Conservation (phyloP, 371 early-diverging fungal species). For the Apophysomyces sp. region DNA sequence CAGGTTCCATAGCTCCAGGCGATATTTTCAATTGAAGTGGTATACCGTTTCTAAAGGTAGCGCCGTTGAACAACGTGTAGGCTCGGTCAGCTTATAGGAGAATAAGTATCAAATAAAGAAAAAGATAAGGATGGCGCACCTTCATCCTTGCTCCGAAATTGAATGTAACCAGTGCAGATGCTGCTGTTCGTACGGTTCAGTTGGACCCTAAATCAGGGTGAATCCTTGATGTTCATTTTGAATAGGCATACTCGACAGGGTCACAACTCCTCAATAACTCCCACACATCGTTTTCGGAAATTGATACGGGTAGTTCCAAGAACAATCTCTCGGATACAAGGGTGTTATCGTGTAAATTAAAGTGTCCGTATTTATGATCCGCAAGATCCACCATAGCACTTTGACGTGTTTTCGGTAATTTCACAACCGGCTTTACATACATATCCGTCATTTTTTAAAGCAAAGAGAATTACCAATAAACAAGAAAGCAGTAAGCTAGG, state of each 20-base stretch:
- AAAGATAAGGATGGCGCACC: constrained; percentile 3
- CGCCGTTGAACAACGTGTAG: constrained; percentile 38
- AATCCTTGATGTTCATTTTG: constrained; percentile 5
- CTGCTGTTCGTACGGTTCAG: constrained; percentile 1
- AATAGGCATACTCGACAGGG: constrained; percentile 31
- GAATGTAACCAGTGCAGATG: constrained; percentile 19
- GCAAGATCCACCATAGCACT: not conserved
- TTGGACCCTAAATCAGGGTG: constrained; percentile 4
- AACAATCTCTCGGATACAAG: constrained; percentile 23
- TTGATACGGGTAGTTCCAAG: constrained; percentile 21
- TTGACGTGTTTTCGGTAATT: constrained; percentile 11
- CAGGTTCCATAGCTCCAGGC: constrained; percentile 28
- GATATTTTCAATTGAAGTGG: constrained; percentile 29
- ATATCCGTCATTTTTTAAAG: constrained; percentile 2
- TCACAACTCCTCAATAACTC: constrained; percentile 27
- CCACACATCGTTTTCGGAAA: constrained; percentile 33
- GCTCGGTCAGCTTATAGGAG: constrained; percentile 36
- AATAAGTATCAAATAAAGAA: constrained; percentile 6
- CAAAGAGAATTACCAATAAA: not conserved
- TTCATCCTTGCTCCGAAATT: constrained; percentile 19
- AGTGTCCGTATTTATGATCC: not conserved
- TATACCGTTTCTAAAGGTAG: constrained; percentile 20
- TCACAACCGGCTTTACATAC: constrained; percentile 9
- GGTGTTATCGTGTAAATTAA: not conserved
- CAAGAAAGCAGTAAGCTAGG: not conserved